Evolutionary conservation across 805 yeast genomes (phyloP).

Genomic region (Saturnispora mendoncae): DNA sequence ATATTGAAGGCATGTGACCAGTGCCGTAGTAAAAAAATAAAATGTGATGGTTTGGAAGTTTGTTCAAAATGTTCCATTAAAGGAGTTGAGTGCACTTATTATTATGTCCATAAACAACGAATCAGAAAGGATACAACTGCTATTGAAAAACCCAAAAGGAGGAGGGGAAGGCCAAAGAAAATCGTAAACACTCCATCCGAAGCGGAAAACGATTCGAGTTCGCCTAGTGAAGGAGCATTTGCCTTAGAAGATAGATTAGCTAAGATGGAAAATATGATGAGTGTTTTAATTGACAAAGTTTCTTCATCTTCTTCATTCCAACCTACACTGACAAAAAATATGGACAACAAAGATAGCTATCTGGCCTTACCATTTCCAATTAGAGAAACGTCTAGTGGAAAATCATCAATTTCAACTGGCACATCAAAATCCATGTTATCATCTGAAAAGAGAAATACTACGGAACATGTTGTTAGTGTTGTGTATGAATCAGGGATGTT

Average conservation of each 20-base stretch:
- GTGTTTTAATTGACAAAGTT: slow-evolving; percentile 16
- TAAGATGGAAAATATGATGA: slow-evolving; percentile 29
- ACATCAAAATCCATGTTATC: not conserved
- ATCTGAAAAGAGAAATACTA: not conserved
- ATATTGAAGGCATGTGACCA: slow-evolving; percentile 41
- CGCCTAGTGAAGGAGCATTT: not conserved
- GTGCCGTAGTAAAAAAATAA: slow-evolving; percentile 41
- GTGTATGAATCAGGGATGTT: slow-evolving; percentile 9
- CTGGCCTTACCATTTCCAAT: not conserved
- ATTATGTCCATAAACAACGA: slow-evolving; percentile 27
- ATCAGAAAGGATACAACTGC: not conserved
- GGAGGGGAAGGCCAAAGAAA: slow-evolving; percentile 14
- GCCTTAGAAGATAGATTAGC: slow-evolving; percentile 25
- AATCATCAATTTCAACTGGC: not conserved
- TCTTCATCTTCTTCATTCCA: not conserved
- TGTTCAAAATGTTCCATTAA: slow-evolving; percentile 35
- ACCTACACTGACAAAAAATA: too few species aligned
- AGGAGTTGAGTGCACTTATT: slow-evolving; percentile 29
- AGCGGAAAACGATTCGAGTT: not conserved
- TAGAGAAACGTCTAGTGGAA: not conserved
- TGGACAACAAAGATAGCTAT: too few species aligned
- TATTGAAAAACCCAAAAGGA: not conserved
- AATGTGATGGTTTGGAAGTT: slow-evolving; percentile 39
- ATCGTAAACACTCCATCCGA: not conserved
- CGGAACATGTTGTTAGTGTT: not conserved